A percentile compares a stretch with the other conserved stretches of the same genome.
These are phyloP conservation scores for Backusella liffmaniae DNA, from an alignment of 192 early-diverging fungal species.

Conservation along the genomic window DNA sequence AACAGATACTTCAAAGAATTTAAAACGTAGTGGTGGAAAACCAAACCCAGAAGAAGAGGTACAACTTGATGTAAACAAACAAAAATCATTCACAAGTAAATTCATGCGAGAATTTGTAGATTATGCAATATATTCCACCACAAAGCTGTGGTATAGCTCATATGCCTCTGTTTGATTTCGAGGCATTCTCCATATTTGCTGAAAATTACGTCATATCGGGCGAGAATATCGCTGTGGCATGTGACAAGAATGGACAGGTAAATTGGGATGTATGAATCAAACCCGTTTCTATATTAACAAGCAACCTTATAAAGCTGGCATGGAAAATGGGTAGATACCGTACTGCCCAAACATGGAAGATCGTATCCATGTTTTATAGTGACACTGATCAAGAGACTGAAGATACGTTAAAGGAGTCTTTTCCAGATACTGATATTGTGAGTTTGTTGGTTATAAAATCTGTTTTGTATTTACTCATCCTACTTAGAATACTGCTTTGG, in stretches of 20 bases:
- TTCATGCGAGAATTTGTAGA: neutral
- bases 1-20: neutral
- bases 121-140: constrained; percentile 30
- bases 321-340: constrained; percentile 56
- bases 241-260: constrained; percentile 63
- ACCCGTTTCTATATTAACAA: neutral
- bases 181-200: constrained; percentile 69
- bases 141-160: constrained; percentile 46
- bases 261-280: neutral
- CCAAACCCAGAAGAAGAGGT: constrained; percentile 13
- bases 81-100: neutral
- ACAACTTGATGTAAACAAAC: neutral
- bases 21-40: constrained; percentile 5
- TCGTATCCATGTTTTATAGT: constrained; percentile 63
- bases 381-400: constrained; percentile 13
- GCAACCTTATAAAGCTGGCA: constrained; percentile 45
- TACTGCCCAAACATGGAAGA: constrained; percentile 75
- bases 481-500: neutral
- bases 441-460: neutral
- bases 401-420: neutral
- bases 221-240: constrained; percentile 50
- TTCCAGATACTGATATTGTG: neutral
- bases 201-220: constrained; percentile 55
- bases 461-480: neutral
- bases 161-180: constrained; percentile 58